Conservation (phyloP, 2,329 filamentous ascomycete species). For the Dactylonectria estremocensis region DNA sequence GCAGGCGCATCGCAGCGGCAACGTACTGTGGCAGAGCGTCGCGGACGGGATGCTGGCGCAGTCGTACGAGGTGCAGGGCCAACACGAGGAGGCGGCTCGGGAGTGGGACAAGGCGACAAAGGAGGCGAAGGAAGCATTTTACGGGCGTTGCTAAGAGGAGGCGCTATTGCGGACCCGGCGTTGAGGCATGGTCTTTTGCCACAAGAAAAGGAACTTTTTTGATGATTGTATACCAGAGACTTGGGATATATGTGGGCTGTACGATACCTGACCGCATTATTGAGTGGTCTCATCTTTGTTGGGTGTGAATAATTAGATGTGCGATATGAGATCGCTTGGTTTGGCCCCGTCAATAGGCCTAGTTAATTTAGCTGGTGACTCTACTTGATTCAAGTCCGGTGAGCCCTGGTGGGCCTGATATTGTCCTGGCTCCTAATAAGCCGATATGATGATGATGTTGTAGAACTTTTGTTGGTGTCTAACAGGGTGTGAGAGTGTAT, state of each 20-base stretch:
- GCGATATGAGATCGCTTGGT: conserved; percentile 27
- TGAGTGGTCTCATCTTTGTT: conserved; percentile 35
- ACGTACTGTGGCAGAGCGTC: conserved; percentile 84
- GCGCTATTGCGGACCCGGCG: conserved; percentile 39
- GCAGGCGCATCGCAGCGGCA: conserved; percentile 79
- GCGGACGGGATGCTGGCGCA: conserved; percentile 84
- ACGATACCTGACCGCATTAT: conserved; percentile 46
- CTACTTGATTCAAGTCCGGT: conserved; percentile 19
- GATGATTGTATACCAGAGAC: conserved; percentile 48
- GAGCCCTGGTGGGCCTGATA: conserved; percentile 17
- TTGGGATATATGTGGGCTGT: conserved; percentile 41
- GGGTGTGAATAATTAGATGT: conserved; percentile 27
- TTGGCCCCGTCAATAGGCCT: conserved; percentile 15
- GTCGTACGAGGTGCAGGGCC: conserved; percentile 81
- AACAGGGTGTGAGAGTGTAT: conserved; percentile 12
- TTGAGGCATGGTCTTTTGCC: conserved; percentile 46
- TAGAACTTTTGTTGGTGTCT: conserved; percentile 9
- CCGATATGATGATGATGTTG: conserved; percentile 14
- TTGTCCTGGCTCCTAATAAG: conserved; percentile 10
- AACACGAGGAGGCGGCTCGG: conserved; percentile 60
- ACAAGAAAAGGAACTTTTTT: conserved; percentile 42
- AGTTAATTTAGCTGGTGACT: conserved; percentile 23
- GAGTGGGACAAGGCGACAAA: conserved; percentile 60
- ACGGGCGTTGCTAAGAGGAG: conserved; percentile 47
- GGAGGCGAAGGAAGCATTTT: conserved; percentile 61